A percentile compares a stretch with the other conserved stretches of the same genome.
Evolutionary conservation across 495 filamentous ascomycete genomes (phyloP).

Genomic region (Mytilinidion resinicola): DNA sequence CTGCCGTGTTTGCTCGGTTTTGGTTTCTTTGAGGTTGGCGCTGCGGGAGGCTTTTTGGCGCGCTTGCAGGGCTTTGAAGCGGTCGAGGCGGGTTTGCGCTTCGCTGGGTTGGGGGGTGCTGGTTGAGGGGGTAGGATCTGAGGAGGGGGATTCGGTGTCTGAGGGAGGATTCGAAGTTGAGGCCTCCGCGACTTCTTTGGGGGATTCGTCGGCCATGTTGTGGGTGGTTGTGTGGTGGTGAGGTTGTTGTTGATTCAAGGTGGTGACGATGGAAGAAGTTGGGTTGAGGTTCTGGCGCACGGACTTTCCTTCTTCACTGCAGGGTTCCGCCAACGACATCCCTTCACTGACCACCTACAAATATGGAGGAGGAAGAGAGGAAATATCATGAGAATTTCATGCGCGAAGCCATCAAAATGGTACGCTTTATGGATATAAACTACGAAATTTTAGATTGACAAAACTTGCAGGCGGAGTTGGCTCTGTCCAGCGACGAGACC

Average conservation of each 20-base stretch:
- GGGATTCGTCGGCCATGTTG: too few species aligned
- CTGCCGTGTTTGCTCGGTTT: neutral
- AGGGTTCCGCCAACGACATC: too few species aligned
- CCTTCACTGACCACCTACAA: too few species aligned
- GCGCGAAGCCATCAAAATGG: slow-evolving; percentile 41
- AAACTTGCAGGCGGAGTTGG: slow-evolving; percentile 59
- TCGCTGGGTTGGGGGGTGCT: neutral
- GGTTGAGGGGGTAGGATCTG: neutral
- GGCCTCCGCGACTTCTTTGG: too few species aligned
- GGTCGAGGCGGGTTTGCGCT: neutral
- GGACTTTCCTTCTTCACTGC: too few species aligned
- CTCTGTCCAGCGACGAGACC: slow-evolving; percentile 78
- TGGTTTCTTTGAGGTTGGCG: slow-evolving; percentile 5
- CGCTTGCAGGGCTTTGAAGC: slow-evolving; percentile 6
- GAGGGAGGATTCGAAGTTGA: too few species aligned
- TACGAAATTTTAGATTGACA: neutral
- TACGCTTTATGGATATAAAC: slow-evolving; percentile 9
- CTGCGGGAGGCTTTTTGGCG: slow-evolving; percentile 5
- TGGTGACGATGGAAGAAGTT: too few species aligned
- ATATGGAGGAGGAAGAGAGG: slow-evolving; percentile 21
- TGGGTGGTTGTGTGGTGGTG: too few species aligned
- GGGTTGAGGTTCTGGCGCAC: too few species aligned
- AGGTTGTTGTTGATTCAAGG: too few species aligned
- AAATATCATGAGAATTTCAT: slow-evolving; percentile 39
- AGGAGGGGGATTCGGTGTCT: neutral